These are phyloP conservation scores for Ajuga reptans DNA, from an alignment of 305 asterid genomes.

Conservation along the genomic window DNA sequence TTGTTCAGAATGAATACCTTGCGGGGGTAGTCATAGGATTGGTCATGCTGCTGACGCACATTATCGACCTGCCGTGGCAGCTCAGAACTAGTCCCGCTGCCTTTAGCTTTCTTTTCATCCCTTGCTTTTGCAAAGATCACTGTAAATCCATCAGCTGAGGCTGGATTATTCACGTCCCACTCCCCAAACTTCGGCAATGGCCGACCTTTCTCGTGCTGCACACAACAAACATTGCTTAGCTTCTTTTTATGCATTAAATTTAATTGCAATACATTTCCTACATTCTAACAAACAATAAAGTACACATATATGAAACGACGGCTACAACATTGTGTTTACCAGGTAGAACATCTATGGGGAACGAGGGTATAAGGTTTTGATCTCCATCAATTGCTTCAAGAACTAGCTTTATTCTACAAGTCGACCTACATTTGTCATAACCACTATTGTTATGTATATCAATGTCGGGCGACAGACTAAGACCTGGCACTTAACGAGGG, in stretches of 20 bases:
- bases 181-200: constrained; percentile 93
- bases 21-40: constrained; percentile 17
- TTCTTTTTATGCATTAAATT: background rate
- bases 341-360: background rate
- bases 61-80: constrained; percentile 25
- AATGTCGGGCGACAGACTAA: too few species aligned
- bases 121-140: constrained; percentile 92
- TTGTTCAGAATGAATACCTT: constrained; percentile 24
- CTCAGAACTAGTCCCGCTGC: constrained; percentile 19
- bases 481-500: too few species aligned
- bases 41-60: constrained; percentile 17
- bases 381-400: background rate
- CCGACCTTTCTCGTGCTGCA: constrained; percentile 67
- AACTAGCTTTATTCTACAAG: background rate
- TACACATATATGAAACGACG: background rate
- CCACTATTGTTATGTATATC: background rate
- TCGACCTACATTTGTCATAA: background rate
- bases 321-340: background rate
- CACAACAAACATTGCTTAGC: background rate
- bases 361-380: background rate
- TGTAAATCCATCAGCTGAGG: constrained; percentile 90
- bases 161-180: constrained; percentile 92
- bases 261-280: too few species aligned
- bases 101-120: constrained; percentile 78
- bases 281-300: background rate